Evolutionary conservation across 1,284 basidiomycete genomes (phyloP), one percentile per base, ranked within the genome.

Genomic region (Coriolopsis trogii): DNA sequence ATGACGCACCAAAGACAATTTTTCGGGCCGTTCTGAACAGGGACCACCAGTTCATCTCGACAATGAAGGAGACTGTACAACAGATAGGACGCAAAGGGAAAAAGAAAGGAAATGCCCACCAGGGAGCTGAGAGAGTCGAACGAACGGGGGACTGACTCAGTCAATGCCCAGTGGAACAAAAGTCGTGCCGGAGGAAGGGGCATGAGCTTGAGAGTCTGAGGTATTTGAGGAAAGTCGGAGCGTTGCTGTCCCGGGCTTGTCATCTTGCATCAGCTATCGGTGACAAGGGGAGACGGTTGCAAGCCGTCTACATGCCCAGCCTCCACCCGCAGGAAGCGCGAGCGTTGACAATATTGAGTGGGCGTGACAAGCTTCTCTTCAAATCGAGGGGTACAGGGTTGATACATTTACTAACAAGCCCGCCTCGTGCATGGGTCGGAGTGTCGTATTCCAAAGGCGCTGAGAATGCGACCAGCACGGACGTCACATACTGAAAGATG

Each of bases 1-100:
- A 42, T 25, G 7, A 64, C 72, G 60, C 51, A 73, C 72, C 56
- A 39, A 73, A 66, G 20, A 68, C 39, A 23, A 61, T 39, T 36
- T 51, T 65, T 38, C 72, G 60, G 47, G 65, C 51, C 25, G 43
- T 62, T 30, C 64, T 61, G 38, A 72, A 72, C 42, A 68, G n/a
- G 18, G 56, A 53, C 70, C 69, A 71, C 61, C 58, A 63, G 46
- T 66, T 55, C 70, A 71, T 71, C 38, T 41, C 37, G 44, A 23
- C 43, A 41, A 51, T 49, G 46, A 57, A 59, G 42, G 49, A 60
- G 59, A 46, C 45, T 50, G 37, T 40, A 56, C 24, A 53, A 34
- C 39, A 28, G 30, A 25, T 41, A 45, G 16, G 28, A 50, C 30
- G 46, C 25, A 40, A 28, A 48, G 50, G 16, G 46, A 51, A 51